Conservation (phyloP, 1,139 yeast genomes). For the Hyphopichia pseudoburtonii region DNA sequence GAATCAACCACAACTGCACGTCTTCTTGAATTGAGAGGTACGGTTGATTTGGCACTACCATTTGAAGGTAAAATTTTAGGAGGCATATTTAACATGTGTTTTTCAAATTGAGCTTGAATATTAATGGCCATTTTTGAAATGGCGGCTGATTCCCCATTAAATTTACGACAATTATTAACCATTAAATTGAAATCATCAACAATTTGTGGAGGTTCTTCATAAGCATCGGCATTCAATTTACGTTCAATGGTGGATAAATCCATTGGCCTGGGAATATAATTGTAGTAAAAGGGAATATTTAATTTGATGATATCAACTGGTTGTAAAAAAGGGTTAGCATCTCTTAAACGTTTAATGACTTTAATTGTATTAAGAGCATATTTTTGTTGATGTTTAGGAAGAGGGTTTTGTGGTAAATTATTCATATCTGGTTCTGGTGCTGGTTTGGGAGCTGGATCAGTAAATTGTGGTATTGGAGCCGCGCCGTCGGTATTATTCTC, state of each 20-base stretch:
- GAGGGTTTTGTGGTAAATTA: conserved; percentile 64
- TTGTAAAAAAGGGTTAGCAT: conserved; percentile 82
- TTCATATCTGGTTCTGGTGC: conserved; percentile 70
- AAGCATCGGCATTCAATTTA: conserved; percentile 68
- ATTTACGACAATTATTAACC: conserved; percentile 76
- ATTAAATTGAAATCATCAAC: conserved; percentile 81
- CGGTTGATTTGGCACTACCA: conserved; percentile 38
- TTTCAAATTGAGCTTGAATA: conserved; percentile 88
- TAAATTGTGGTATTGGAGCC: conserved; percentile 15
- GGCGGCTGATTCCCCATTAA: conserved; percentile 81
- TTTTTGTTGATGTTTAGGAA: conserved; percentile 84
- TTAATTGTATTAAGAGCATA: conserved; percentile 67
- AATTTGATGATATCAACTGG: conserved; percentile 91
- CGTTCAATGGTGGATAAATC: conserved; percentile 88
- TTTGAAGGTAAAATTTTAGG: conserved; percentile 58
- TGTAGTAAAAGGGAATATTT: conserved; percentile 88
- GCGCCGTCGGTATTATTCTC: conserved; percentile 14
- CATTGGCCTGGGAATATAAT: conserved; percentile 86
- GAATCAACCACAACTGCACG: conserved; percentile 55
- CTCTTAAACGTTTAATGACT: conserved; percentile 86
- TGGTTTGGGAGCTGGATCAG: conserved; percentile 70
- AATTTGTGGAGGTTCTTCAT: conserved; percentile 66
- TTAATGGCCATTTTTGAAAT: conserved; percentile 91
- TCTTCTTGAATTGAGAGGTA: conserved; percentile 31
- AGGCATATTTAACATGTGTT: conserved; percentile 92